Percentiles rank a stretch among this genome's conserved stretches.
phyloP scores from a whole-genome alignment of 768 basidiomycete species.

The Auriculariales sp. region DNA sequence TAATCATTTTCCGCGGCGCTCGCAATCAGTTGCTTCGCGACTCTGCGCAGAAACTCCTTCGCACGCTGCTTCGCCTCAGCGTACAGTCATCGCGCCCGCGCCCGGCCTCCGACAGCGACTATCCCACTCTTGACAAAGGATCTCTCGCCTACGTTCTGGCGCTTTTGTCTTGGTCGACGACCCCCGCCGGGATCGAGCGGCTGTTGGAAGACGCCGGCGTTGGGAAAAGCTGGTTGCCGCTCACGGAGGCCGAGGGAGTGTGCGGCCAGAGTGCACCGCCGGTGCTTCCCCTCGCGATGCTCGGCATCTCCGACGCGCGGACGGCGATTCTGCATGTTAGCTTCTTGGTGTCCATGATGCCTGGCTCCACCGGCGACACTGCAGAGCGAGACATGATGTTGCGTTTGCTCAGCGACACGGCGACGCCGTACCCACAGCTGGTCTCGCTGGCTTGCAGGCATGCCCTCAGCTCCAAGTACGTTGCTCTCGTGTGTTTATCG shows the following conservation, averaged over 20 bases:
- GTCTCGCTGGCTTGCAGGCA: neutral
- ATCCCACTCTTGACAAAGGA: constrained; percentile 36
- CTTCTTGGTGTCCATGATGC: neutral
- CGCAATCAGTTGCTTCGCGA: constrained; percentile 51
- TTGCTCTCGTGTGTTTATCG: no score
- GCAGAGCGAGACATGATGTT: neutral
- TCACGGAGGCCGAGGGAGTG: neutral
- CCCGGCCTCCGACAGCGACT: constrained; percentile 21
- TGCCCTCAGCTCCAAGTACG: neutral
- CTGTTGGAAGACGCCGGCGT: constrained; percentile 52
- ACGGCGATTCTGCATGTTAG: neutral
- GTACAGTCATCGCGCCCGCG: constrained; percentile 13
- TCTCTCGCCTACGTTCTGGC: constrained; percentile 69
- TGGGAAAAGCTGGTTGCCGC: neutral
- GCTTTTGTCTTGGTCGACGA: constrained; percentile 54
- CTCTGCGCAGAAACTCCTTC: constrained; percentile 44
- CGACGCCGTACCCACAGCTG: neutral
- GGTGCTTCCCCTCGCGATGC: neutral
- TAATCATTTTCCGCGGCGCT: constrained; percentile 77
- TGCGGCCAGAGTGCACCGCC: neutral
- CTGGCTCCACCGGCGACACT: neutral
- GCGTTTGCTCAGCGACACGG: neutral
- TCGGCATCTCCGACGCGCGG: neutral
- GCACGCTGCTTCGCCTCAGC: constrained; percentile 34
- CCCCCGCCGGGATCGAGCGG: constrained; percentile 35